These are phyloP conservation scores for Xerocomus potaroensis DNA, from an alignment of 768 basidiomycete species.

Conservation along the genomic window DNA sequence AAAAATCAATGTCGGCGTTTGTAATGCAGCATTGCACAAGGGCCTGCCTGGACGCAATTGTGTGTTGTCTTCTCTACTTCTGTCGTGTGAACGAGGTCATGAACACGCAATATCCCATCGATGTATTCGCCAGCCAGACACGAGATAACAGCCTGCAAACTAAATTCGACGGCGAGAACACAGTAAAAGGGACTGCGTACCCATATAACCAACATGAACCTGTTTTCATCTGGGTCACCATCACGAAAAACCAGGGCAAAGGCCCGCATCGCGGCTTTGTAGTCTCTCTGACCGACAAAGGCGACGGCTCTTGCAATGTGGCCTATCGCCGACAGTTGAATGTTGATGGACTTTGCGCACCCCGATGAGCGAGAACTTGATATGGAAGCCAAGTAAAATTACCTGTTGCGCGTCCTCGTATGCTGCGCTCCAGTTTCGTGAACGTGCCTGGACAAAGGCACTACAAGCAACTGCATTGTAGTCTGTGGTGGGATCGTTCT, in stretches of 20 bases:
- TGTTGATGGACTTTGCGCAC: constrained; percentile 4
- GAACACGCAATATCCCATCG: neutral
- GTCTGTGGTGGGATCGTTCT: neutral
- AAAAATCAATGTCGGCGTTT: neutral
- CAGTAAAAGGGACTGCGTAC: neutral
- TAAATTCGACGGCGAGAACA: neutral
- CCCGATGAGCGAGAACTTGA: neutral
- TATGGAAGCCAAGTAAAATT: neutral
- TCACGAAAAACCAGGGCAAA: constrained; percentile 6
- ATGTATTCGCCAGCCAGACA: constrained; percentile 2
- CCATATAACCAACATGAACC: constrained; percentile 2
- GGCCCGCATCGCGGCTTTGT: constrained; percentile 1
- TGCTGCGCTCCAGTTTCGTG: constrained; percentile 3
- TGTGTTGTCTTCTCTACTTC: neutral
- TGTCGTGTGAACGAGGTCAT: neutral
- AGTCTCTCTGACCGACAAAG: constrained; percentile 1
- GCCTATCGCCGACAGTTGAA: constrained; percentile 6
- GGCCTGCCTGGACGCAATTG: neutral
- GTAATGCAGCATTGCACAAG: neutral
- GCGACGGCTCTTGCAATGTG: constrained; percentile 4
- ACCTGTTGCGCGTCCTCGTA: constrained; percentile 6
- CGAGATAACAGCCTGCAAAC: constrained; percentile 1
- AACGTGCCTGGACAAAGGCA: constrained; percentile 1
- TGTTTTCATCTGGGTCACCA: constrained; percentile 1
- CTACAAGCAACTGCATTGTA: constrained; percentile 4